phyloP scores from a whole-genome alignment of 768 basidiomycete genomes.

The Ramaria rubella region DNA sequence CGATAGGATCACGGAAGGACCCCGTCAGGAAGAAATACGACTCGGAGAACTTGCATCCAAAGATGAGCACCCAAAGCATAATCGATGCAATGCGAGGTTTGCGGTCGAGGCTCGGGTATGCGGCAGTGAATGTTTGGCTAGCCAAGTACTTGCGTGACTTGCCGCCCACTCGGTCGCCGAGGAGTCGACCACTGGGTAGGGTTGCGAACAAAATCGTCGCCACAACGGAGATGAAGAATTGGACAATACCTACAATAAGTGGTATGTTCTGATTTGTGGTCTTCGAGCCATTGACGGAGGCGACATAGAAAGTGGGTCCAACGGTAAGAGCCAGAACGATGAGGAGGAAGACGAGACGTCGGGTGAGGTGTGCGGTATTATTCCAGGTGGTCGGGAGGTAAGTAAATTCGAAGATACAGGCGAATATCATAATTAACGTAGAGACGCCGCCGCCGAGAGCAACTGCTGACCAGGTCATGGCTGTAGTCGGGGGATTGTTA shows the following conservation, averaged over 20 bases:
- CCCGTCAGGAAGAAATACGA: conserved; percentile 98
- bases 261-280: conserved; percentile 59
- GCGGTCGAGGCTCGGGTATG: conserved; percentile 75
- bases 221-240: conserved; percentile 85
- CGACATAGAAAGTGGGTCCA: conserved; percentile 92
- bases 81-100: conserved; percentile 78
- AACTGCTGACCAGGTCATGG: conserved; percentile 93
- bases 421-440: conserved; percentile 87
- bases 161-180: conserved; percentile 95
- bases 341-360: conserved; percentile 86
- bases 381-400: conserved; percentile 99
- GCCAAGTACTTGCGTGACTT: conserved; percentile 98
- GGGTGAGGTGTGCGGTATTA: conserved; percentile 94
- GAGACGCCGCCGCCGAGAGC: conserved; percentile 96
- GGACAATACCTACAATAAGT: conserved; percentile 86
- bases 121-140: conserved; percentile 97
- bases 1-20: conserved; percentile 94
- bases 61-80: conserved; percentile 84
- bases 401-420: conserved; percentile 90
- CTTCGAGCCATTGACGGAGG: conserved; percentile 62
- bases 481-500: conserved; percentile 60
- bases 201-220: conserved; percentile 79
- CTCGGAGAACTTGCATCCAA: conserved; percentile 93
- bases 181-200: conserved; percentile 95
- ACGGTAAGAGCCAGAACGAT: conserved; percentile 88